Evolutionary conservation across 2,329 filamentous ascomycete genomes (phyloP).

Genomic region (Penicillium decumbens): DNA sequence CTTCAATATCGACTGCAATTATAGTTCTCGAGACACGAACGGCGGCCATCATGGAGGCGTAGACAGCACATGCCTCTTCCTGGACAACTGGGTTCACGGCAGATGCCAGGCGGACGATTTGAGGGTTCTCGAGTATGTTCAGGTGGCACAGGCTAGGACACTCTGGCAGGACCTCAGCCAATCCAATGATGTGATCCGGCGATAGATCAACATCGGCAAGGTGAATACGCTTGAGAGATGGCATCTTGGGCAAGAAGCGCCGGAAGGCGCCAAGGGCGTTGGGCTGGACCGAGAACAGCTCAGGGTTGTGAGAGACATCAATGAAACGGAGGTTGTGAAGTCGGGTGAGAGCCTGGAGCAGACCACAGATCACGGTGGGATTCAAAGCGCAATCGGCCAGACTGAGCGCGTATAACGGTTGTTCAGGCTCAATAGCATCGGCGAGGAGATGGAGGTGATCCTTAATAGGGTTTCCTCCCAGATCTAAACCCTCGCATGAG

Average conservation of each 20-base stretch:
- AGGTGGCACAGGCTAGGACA: conserved; percentile 76
- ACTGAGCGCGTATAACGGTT: conserved; percentile 73
- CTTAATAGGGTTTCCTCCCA: conserved; percentile 74
- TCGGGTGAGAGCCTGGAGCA: conserved; percentile 68
- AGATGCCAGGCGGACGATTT: conserved; percentile 62
- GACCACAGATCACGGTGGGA: conserved; percentile 64
- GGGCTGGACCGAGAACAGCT: conserved; percentile 69
- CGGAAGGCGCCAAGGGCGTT: conserved; percentile 70
- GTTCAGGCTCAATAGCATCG: conserved; percentile 39
- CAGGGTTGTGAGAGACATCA: conserved; percentile 84
- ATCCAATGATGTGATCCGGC: conserved; percentile 80
- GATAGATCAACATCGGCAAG: conserved; percentile 78
- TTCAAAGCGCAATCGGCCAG: conserved; percentile 79
- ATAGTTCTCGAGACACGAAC: conserved; percentile 77
- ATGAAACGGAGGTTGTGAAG: conserved; percentile 77
- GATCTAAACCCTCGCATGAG: conserved; percentile 79
- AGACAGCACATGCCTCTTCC: conserved; percentile 90
- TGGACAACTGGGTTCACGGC: conserved; percentile 74
- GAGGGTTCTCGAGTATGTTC: conserved; percentile 74
- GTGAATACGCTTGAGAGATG: conserved; percentile 75
- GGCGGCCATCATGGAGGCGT: conserved; percentile 84
- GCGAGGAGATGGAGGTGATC: conserved; percentile 47
- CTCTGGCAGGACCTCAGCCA: conserved; percentile 87
- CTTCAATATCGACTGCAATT: conserved; percentile 86
- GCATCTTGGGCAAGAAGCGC: conserved; percentile 78